Base-by-base conservation (phyloP, 306 rosid genomes). In the Medicago lupulina region DNA sequence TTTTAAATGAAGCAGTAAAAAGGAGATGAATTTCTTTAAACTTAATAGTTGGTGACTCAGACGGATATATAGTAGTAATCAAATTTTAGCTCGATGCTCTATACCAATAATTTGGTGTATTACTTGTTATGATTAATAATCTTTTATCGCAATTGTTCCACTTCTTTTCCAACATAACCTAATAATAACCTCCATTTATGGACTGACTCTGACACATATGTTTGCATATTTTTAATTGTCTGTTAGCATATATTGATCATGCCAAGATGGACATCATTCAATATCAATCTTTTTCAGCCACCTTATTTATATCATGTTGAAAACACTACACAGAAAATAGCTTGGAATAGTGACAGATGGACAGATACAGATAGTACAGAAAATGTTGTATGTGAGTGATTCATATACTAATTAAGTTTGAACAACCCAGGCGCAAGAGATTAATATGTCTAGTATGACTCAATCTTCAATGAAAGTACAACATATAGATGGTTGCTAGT, bases 361-460 rank as follows among this genome's bases (percentile, higher is more conserved):
- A 64, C 40, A 54, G 44, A 9, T 41, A 59, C 54, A 19, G 17
- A 38, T 44, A 70, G 49, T 13, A 15, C 23, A 31, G 7, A 46
- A 77, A 70, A 47, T 3, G 28, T 19, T 46, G 71, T 49, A 23
- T 23, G 28, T 23, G 28, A 23, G 28, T 23, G 28, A 23, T 23
- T 23, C 28, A 23, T 23, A 23, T 23, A 23, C 28, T 23, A 23
- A 23, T 23, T 23, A 50, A 65, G 17, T 16, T 61, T 38, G 39
- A 67, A 31, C 64, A 69, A 62, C 70, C 62, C 59, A 76, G 39
- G 53, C 17, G 72, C 77, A 62, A 23, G 38, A 62, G 44, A 67
- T 57, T 36, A 67, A 34, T 66, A 19, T 59, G 25, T 28, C 47
- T 80, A 19, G 64, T 49, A 58, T 14, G 47, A 66, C 34, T 10